Base-by-base conservation (phyloP, 768 basidiomycete genomes). In the Rhizopogon rudus region DNA sequence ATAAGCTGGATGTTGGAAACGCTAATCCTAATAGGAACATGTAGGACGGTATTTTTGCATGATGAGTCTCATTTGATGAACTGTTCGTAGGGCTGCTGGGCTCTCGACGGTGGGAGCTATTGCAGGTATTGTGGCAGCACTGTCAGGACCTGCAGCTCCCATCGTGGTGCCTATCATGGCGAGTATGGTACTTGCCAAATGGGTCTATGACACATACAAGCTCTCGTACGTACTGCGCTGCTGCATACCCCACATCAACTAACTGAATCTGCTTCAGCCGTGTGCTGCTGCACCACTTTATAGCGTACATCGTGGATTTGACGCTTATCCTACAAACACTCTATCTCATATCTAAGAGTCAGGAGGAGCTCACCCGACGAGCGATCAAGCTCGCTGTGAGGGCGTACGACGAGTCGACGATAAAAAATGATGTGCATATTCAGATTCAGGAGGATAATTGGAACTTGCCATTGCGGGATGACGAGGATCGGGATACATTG, bases 281-380 rank as follows among this genome's bases (percentile, higher is more conserved):
- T 3, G 13, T 37, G 22, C 56, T 56, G 22, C 50, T 60, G 13
- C 61, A 55, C n/a, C 55, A 51, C 44, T 57, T 66, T 5, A 66
- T 67, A 48, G 54, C 56, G 14, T 67, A 66, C 50, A 67, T 67
- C 20, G 52, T 64, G 28, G 63, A 67, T 49, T 37, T 66, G 3
- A 67, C 63, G 0, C 54, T 65, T 20, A 53, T 67, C 39, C 54
- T 65, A 54, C 62, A 65, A 31, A 60, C 44, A 10, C 44, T 66
- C 13, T 66, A 61, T 40, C 44, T 43, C 13, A 3, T 55, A 12
- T 35, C 45, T 2, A 25, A 40, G 4, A 40, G 16, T 16, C 16
- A 40, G 40, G n/a, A n/a, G n/a, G 40, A 16, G 6, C 16, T 40
- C n/a, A 16, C 16, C 3, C 16, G 40, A 16, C 6, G 40, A 16